A percentile compares a stretch with the other conserved stretches of the same genome.
phyloP scores from a whole-genome alignment of 2,329 filamentous ascomycete species.

The Diaporthe sp. region DNA sequence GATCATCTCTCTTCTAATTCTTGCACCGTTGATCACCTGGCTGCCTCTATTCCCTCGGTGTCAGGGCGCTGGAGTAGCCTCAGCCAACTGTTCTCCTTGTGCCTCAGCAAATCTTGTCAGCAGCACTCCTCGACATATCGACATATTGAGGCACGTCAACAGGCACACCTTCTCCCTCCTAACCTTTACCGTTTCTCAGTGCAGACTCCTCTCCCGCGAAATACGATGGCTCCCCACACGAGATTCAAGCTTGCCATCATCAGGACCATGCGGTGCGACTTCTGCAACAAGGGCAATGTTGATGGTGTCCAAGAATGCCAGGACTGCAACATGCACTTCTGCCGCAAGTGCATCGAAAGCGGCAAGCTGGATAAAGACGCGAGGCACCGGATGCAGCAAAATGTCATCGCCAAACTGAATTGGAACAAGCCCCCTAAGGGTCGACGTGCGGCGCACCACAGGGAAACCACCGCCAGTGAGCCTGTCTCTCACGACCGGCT shows the following conservation, averaged over 20 bases:
- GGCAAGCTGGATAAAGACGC: background rate
- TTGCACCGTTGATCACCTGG: background rate
- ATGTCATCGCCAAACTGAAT: background rate
- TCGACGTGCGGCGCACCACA: background rate
- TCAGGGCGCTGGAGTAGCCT: background rate
- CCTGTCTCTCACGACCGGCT: background rate
- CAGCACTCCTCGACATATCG: background rate
- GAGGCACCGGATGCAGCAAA: background rate
- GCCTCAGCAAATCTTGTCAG: background rate
- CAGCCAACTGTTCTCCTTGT: background rate
- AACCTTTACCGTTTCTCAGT: too few relatives aligned
- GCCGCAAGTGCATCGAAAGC: background rate
- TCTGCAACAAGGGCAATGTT: constrained; percentile 9
- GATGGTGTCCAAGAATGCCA: background rate
- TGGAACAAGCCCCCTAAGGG: background rate
- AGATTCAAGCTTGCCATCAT: background rate
- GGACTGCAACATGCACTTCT: constrained; percentile 6
- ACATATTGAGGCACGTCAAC: background rate
- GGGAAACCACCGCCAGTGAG: background rate
- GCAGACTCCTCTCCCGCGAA: rapidly evolving
- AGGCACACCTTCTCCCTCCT: background rate
- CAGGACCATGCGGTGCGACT: constrained; percentile 28
- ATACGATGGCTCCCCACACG: background rate
- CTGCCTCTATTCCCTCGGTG: background rate
- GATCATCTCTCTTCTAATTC: background rate